Conservation (phyloP, 2,329 filamentous ascomycete species). For the Domatiomyces globalis region DNA sequence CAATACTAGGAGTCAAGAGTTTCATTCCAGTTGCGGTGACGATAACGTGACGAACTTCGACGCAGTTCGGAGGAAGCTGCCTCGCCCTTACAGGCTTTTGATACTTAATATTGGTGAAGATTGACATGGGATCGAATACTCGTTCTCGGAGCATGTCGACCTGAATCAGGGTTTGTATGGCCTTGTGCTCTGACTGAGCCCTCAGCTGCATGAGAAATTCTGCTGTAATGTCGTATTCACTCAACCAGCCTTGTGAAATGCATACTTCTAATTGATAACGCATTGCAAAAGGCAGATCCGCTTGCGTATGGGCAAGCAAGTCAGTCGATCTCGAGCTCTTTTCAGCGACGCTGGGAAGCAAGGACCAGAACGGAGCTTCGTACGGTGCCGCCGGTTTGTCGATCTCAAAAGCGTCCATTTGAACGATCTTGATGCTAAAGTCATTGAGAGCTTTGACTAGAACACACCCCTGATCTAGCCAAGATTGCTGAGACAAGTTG, state of each 20-base stretch:
- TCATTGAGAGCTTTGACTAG: conserved; percentile 48
- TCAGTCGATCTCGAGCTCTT: conserved; percentile 27
- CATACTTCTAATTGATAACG: conserved; percentile 90
- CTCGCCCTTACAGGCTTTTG: conserved; percentile 34
- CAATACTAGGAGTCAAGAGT: conserved; percentile 61
- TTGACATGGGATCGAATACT: conserved; percentile 55
- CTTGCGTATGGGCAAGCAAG: background rate
- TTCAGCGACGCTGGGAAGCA: conserved; percentile 1
- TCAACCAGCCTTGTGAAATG: conserved; percentile 62
- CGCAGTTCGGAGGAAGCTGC: conserved; percentile 56
- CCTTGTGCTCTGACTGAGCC: conserved; percentile 37
- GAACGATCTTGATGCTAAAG: conserved; percentile 51
- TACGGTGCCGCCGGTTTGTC: conserved; percentile 7
- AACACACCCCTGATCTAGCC: conserved; percentile 25
- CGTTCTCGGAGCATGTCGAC: conserved; percentile 49
- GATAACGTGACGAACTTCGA: conserved; percentile 58
- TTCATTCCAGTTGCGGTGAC: conserved; percentile 76
- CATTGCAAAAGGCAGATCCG: conserved; percentile 50
- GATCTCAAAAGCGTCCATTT: conserved; percentile 31
- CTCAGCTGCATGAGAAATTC: conserved; percentile 54
- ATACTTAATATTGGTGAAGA: conserved; percentile 45
- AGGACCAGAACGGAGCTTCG: background rate
- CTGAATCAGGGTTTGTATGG: conserved; percentile 58
- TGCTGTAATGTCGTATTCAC: conserved; percentile 56
- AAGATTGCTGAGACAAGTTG: conserved; percentile 26